These are phyloP conservation scores for Micractinium sp. DNA, from an alignment of 139 green algal genomes.

Conservation along the genomic window DNA sequence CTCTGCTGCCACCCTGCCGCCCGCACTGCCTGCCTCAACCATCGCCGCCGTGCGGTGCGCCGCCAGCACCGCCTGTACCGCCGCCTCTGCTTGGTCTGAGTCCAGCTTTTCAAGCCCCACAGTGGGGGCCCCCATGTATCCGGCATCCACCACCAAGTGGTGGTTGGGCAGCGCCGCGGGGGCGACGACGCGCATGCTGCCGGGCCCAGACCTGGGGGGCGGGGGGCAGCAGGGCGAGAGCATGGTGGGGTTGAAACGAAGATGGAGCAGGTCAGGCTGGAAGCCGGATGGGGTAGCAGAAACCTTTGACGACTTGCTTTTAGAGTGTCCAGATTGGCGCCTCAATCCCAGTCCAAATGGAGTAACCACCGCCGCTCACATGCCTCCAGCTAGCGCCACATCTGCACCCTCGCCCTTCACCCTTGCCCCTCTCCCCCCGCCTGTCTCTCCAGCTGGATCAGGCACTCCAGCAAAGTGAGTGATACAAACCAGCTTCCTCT, in stretches of 20 bases:
- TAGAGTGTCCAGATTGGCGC: too few relatives aligned
- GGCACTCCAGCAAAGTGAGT: background rate
- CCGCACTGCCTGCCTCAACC: background rate
- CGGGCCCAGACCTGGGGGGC: background rate
- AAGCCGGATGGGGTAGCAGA: too few relatives aligned
- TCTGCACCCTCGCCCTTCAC: too few relatives aligned
- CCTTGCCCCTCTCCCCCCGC: too few relatives aligned
- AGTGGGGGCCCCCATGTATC: conserved; percentile 60
- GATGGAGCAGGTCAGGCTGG: background rate
- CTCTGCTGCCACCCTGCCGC: background rate
- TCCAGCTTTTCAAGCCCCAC: conserved; percentile 61
- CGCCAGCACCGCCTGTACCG: conserved; percentile 1
- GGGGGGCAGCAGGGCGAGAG: background rate
- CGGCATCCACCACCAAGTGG: conserved; percentile 40
- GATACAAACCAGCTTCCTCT: too few relatives aligned
- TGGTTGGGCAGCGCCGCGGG: conserved; percentile 31
- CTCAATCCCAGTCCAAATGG: too few relatives aligned
- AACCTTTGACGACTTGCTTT: too few relatives aligned
- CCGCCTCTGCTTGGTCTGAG: conserved; percentile 37
- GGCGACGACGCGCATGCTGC: conserved; percentile 34
- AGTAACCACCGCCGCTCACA: too few relatives aligned
- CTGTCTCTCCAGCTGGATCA: too few relatives aligned
- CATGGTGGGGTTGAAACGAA: background rate
- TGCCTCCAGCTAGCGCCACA: too few relatives aligned
- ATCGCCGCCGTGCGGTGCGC: background rate